Evolutionary conservation across 176 grass and related monocot species (phyloP), one percentile per base, ranked within the genome.

Genomic region (Paspalum notatum): DNA sequence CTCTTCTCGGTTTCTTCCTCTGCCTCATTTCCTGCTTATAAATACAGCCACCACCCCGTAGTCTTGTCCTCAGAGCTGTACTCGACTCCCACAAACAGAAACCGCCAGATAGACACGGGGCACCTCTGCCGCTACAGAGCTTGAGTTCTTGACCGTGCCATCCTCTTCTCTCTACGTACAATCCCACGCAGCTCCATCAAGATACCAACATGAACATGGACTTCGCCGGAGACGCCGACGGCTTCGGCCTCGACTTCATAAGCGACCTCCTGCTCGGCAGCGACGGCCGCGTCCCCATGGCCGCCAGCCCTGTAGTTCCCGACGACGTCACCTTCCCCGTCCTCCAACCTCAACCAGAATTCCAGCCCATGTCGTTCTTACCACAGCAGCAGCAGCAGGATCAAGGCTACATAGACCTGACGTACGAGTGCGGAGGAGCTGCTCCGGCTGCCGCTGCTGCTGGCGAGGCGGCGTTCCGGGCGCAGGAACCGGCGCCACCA

Each of bases 221-320:
- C 4, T 86, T 94, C 83, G 46, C 60, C 71, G 83, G 78, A 47
- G 80, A 82, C 15, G 65, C 7, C 26, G 83, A 83, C n/a, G 70
- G 50, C 52, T 90, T 77, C 52, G 10, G 24, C 50, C 79, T 94
- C 41, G 80, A 88, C 56, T 62, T 89, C 62, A 86, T 94, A 74
- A 21, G 71, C 60, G 89, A 91, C 49, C 79, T 91, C 74, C 86
- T 91, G 22, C 80, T 91, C 50, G 78, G 86, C 8, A 62, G 25
- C 6, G 82, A 77, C 14, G 18, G 22, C 15, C 7, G 44, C n/a
- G 46, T 24, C 12, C 25, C 15, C 3, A 9, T 13, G 37, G 49
- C 16, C 1, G 12, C 4, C n/a, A n/a, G n/a, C n/a, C 40, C 41
- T 6, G 49, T 24, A 9, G 52, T 77, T 40, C 42, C 48, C 48